These are phyloP conservation scores for Candolleomyces aberdarensis DNA, from an alignment of 768 basidiomycete genomes.

Conservation along the genomic window DNA sequence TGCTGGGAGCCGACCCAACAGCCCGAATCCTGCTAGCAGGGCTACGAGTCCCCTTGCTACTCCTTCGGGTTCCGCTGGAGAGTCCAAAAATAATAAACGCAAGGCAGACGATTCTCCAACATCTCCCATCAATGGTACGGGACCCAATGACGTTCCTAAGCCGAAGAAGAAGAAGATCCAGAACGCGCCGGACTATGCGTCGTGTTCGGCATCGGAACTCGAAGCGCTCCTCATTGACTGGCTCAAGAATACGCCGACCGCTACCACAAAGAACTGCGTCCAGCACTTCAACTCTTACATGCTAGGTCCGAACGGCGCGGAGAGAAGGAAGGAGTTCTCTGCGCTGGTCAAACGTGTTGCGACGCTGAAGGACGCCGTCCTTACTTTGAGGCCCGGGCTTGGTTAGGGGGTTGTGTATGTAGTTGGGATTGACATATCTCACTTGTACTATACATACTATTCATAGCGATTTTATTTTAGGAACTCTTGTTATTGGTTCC, in stretches of 20 bases:
- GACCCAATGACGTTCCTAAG: constrained; percentile 25
- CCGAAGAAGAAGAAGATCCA: constrained; percentile 59
- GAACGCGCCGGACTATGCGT: constrained; percentile 22
- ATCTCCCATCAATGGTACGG: constrained; percentile 12
- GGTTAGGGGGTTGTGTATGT: background rate
- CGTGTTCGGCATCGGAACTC: constrained; percentile 51
- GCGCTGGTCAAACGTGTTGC: constrained; percentile 79
- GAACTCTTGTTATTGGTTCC: too few species aligned
- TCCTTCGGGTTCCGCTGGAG: constrained; percentile 13
- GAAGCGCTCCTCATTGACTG: constrained; percentile 72
- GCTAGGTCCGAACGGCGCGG: constrained; percentile 41
- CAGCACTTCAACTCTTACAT: constrained; percentile 76
- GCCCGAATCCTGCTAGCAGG: constrained; percentile 40
- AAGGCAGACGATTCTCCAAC: constrained; percentile 40
- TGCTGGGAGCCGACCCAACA: constrained; percentile 53
- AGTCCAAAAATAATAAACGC: constrained; percentile 32
- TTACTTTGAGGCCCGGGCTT: constrained; percentile 44
- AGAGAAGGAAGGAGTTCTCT: constrained; percentile 74
- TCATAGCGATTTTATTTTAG: too few species aligned
- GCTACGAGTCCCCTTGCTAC: constrained; percentile 42
- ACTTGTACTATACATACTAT: too few species aligned
- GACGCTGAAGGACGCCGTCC: constrained; percentile 60
- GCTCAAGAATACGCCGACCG: constrained; percentile 64
- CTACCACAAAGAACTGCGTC: constrained; percentile 78
- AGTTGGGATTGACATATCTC: background rate